phyloP scores from a whole-genome alignment of 106 monocot genomes.

The Acorus gramineus region DNA sequence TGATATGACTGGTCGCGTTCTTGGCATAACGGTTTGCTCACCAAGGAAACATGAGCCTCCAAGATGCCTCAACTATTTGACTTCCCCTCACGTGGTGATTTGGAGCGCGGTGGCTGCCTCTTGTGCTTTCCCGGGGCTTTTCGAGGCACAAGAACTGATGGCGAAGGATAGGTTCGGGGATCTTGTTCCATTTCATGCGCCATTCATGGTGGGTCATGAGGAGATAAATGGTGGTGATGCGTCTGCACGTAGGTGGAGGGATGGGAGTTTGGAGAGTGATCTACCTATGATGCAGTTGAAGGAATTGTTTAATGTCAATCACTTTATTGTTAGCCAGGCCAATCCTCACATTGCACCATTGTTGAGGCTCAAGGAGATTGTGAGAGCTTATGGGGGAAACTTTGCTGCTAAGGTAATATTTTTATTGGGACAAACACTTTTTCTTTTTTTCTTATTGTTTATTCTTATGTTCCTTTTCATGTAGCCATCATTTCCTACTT shows the following conservation, averaged over 20 bases:
- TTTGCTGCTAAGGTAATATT: conserved; percentile 85
- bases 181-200: conserved; percentile 75
- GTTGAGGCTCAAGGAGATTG: conserved; percentile 69
- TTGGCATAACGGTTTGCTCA: conserved; percentile 87
- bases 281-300: conserved; percentile 89
- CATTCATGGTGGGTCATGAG: conserved; percentile 32
- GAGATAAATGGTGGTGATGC: conserved; percentile 2
- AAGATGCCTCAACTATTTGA: conserved; percentile 86
- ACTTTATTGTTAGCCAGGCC: conserved; percentile 97
- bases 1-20: conserved; percentile 80
- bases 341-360: conserved; percentile 96
- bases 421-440: not conserved
- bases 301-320: conserved; percentile 94
- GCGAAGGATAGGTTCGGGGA: conserved; percentile 86
- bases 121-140: conserved; percentile 92
- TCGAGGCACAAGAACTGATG: conserved; percentile 95
- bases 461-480: not conserved
- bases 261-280: conserved; percentile 96
- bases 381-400: conserved; percentile 79
- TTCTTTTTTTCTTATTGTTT: not conserved
- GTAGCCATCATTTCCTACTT: not conserved
- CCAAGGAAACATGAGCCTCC: conserved; percentile 91
- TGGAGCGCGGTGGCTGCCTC: conserved; percentile 98
- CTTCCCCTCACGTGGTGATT: conserved; percentile 90
- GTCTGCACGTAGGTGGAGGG: conserved; percentile 71